Percentiles rank a stretch among this genome's conserved stretches.
These are phyloP conservation scores for Cornus florida DNA, from an alignment of 148 eudicot species.

Conservation along the genomic window DNA sequence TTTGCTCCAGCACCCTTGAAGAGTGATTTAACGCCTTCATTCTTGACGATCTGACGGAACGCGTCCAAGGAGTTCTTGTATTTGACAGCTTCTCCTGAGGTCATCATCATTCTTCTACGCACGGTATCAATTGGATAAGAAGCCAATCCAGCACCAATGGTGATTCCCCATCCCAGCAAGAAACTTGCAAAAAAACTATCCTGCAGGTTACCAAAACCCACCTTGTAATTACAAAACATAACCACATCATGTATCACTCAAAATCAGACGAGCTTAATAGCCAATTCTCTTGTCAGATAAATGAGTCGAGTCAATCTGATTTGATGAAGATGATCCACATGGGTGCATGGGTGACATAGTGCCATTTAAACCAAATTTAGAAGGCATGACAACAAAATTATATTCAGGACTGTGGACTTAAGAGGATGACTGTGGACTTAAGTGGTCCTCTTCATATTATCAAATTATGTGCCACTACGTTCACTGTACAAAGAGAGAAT, in stretches of 20 bases:
- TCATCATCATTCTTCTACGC: conserved; percentile 81
- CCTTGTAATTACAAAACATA: neutral
- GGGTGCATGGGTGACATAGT: neutral
- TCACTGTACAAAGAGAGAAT: neutral
- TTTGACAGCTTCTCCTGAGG: conserved; percentile 69
- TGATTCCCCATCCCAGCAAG: conserved; percentile 66
- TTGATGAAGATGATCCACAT: neutral
- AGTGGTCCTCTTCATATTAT: neutral
- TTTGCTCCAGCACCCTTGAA: conserved; percentile 77
- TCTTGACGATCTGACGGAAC: conserved; percentile 53
- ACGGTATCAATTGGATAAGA: conserved; percentile 67
- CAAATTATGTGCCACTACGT: neutral
- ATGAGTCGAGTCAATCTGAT: too few species aligned
- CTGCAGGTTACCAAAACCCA: conserved; percentile 30
- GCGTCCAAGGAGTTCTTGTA: conserved; percentile 69
- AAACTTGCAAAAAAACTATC: conserved; percentile 77
- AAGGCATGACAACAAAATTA: neutral
- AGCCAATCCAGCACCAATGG: conserved; percentile 65
- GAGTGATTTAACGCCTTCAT: conserved; percentile 58
- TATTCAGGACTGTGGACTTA: too few species aligned
- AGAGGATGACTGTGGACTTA: too few species aligned
- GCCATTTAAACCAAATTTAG: neutral
- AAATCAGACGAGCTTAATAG: neutral
- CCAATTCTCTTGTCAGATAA: neutral
- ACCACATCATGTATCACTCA: neutral